Evolutionary conservation across 768 basidiomycete genomes (phyloP).

Genomic region (Candolleomyces efflorescens): DNA sequence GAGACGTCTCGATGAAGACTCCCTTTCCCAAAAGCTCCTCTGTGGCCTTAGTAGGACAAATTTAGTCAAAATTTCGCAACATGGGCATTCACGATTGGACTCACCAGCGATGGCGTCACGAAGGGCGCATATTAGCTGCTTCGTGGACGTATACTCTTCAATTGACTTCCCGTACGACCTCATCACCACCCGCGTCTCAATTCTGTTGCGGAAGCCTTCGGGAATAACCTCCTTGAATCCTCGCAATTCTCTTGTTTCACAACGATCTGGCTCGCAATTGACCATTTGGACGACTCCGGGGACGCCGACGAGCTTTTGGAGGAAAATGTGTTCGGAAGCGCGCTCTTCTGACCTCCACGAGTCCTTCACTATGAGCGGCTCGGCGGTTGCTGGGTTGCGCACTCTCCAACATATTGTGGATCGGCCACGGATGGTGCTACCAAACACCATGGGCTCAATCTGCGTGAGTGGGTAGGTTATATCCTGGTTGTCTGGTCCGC

Average conservation of each 20-base stretch:
- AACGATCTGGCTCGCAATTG: not conserved
- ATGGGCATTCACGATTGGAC: too few species aligned
- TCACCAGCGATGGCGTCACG: slow-evolving; percentile 11
- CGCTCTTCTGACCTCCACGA: not conserved
- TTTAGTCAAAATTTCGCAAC: too few species aligned
- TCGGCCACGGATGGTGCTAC: not conserved
- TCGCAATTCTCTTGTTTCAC: not conserved
- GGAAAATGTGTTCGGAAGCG: not conserved
- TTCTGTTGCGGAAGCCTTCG: too few species aligned
- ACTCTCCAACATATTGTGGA: not conserved
- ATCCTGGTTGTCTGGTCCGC: not conserved
- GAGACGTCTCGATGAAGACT: not conserved
- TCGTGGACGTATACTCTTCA: not conserved
- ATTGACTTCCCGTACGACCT: slow-evolving; percentile 8
- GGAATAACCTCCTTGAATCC: too few species aligned
- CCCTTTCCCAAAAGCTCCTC: not conserved
- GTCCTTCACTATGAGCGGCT: not conserved
- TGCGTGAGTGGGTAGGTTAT: not conserved
- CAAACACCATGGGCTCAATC: not conserved
- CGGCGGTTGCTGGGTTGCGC: not conserved
- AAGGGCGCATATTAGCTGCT: slow-evolving; percentile 6
- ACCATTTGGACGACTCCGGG: not conserved
- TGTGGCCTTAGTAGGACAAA: too few species aligned
- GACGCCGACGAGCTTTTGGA: not conserved
- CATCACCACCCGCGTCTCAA: not conserved